Percentiles rank a stretch among this genome's conserved stretches.
phyloP scores from a whole-genome alignment of 2,329 filamentous ascomycete species.

The Epichloe elymi region DNA sequence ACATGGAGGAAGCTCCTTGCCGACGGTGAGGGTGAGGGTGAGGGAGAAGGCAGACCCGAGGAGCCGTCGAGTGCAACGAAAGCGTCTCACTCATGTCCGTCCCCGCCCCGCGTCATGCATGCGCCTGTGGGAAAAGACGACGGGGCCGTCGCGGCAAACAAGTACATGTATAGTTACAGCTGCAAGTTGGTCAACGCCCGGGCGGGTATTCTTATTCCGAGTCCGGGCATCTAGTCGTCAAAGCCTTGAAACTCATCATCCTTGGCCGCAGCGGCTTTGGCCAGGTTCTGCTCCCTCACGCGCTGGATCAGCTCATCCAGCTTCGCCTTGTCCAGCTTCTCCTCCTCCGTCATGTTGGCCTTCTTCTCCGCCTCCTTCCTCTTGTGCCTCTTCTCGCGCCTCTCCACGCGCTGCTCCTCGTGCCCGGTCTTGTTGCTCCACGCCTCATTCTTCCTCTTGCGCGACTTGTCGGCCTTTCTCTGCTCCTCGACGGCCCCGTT shows the following conservation, averaged over 20 bases:
- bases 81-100: no score
- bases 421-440: slow-evolving; percentile 62
- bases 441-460: slow-evolving; percentile 50
- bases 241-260: slow-evolving; percentile 49
- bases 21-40: no score
- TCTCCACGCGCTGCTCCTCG: slow-evolving; percentile 47
- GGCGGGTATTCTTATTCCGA: slow-evolving; percentile 15
- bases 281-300: slow-evolving; percentile 45
- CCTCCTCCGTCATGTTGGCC: slow-evolving; percentile 56
- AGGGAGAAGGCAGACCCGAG: no score
- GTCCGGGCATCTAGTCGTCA: slow-evolving; percentile 25
- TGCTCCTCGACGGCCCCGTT: slow-evolving; percentile 24
- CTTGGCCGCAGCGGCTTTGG: slow-evolving; percentile 20
- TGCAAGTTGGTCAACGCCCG: neutral
- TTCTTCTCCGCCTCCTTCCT: slow-evolving; percentile 50
- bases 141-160: no score
- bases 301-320: slow-evolving; percentile 51
- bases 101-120: no score
- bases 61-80: no score
- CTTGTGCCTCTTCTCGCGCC: slow-evolving; percentile 51
- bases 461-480: slow-evolving; percentile 28
- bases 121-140: no score
- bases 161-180: no score
- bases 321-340: slow-evolving; percentile 49
- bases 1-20: no score